These are phyloP conservation scores for Alternaria brassicae DNA, from an alignment of 2,329 filamentous ascomycete genomes.

Conservation along the genomic window DNA sequence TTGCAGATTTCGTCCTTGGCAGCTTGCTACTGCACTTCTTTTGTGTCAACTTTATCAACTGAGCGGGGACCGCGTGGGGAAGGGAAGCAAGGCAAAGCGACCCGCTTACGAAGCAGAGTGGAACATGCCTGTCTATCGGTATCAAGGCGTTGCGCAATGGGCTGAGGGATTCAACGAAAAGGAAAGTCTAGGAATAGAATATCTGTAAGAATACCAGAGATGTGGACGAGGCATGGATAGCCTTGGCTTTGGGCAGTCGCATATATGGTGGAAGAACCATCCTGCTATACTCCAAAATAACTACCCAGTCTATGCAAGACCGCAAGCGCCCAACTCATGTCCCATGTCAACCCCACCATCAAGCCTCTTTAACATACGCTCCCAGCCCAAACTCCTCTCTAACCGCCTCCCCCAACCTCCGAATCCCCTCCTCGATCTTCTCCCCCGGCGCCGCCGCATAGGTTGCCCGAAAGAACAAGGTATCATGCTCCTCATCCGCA, in stretches of 20 bases:
- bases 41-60: slow-evolving; percentile 99
- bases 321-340: neutral
- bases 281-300: neutral
- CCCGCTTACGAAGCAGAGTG: neutral
- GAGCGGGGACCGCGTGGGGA: slow-evolving; percentile 38
- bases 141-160: neutral
- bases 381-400: slow-evolving; percentile 64
- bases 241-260: neutral
- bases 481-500: slow-evolving; percentile 62
- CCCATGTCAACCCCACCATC: neutral
- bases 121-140: neutral
- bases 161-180: neutral
- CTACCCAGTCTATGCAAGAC: slow-evolving; percentile 3
- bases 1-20: slow-evolving; percentile 94
- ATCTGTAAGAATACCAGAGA: slow-evolving; percentile 2
- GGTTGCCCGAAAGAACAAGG: slow-evolving; percentile 87
- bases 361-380: slow-evolving; percentile 12
- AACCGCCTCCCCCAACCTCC: slow-evolving; percentile 76
- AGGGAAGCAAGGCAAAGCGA: neutral
- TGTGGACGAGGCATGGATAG: neutral
- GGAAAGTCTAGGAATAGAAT: neutral
- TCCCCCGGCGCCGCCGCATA: slow-evolving; percentile 76
- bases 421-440: slow-evolving; percentile 59
- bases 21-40: slow-evolving; percentile 98
- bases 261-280: neutral